These are phyloP conservation scores for Alternaria sp. DNA, from an alignment of 2,329 filamentous ascomycete genomes.

Conservation along the genomic window DNA sequence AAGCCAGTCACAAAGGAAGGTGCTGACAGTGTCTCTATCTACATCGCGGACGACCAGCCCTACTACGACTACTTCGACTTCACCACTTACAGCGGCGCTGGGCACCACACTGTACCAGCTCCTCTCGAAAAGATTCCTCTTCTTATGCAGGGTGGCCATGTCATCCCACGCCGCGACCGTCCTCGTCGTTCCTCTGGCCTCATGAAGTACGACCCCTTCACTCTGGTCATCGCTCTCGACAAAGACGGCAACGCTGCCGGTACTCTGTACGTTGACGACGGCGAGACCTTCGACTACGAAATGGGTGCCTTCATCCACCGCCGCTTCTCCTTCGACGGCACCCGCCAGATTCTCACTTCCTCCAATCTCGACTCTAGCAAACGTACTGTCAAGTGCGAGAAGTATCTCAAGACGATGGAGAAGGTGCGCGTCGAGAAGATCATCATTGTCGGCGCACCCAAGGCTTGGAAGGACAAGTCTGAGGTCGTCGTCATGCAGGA, in stretches of 20 bases:
- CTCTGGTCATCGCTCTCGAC: slow-evolving; percentile 77
- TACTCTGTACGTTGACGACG: slow-evolving; percentile 89
- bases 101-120: slow-evolving; percentile 74
- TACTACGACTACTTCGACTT: slow-evolving; percentile 98
- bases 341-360: slow-evolving; percentile 68
- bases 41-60: slow-evolving; percentile 84
- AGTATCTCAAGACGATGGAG: slow-evolving; percentile 80
- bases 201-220: slow-evolving; percentile 96
- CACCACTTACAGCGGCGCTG: slow-evolving; percentile 73
- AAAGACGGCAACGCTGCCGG: slow-evolving; percentile 76
- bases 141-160: slow-evolving; percentile 90
- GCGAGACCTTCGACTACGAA: slow-evolving; percentile 88
- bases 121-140: slow-evolving; percentile 87
- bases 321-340: slow-evolving; percentile 69
- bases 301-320: slow-evolving; percentile 88
- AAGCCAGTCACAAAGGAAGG: slow-evolving; percentile 87
- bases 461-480: slow-evolving; percentile 70
- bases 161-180: slow-evolving; percentile 87
- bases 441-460: slow-evolving; percentile 79
- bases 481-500: slow-evolving; percentile 70
- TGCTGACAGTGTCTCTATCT: slow-evolving; percentile 75
- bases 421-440: slow-evolving; percentile 83
- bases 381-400: slow-evolving; percentile 68
- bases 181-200: slow-evolving; percentile 83
- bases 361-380: slow-evolving; percentile 54